A percentile compares a stretch with the other conserved stretches of the same genome.
Evolutionary conservation across 345 rosid species (phyloP).

Genomic region (Arabis alpina): DNA sequence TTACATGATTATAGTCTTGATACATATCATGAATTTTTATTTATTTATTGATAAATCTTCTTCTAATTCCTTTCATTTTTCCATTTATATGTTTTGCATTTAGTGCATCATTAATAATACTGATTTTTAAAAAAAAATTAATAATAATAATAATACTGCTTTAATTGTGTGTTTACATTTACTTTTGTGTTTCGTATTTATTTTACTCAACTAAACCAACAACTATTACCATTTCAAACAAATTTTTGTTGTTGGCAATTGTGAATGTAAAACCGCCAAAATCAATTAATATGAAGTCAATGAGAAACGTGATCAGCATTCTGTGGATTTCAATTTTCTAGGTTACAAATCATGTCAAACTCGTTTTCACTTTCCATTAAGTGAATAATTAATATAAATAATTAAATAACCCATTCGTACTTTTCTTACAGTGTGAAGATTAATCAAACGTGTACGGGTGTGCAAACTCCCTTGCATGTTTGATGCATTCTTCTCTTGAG

Average conservation of each 20-base stretch:
- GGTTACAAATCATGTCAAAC: constrained; percentile 13
- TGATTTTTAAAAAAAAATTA: too few species aligned
- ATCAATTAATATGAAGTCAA: constrained; percentile 29
- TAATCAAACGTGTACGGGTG: constrained; percentile 43
- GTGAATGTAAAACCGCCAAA: too few species aligned
- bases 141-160: too few species aligned
- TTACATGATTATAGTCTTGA: background rate
- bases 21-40: too few species aligned
- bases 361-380: constrained; percentile 23
- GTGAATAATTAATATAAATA: constrained; percentile 3
- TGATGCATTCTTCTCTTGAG: constrained; percentile 2
- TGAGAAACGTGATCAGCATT: constrained; percentile 42
- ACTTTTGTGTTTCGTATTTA: too few species aligned
- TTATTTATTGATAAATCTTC: background rate
- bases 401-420: constrained; percentile 8
- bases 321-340: constrained; percentile 10
- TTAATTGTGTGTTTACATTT: too few species aligned
- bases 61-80: background rate
- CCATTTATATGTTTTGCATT: background rate
- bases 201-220: too few species aligned
- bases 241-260: too few species aligned
- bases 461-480: constrained; percentile 10
- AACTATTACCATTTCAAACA: too few species aligned
- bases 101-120: too few species aligned
- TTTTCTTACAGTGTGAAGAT: constrained; percentile 30